Percentiles rank a stretch among this genome's conserved stretches.
phyloP scores from a whole-genome alignment of 2,329 filamentous ascomycete species.

The Phoma herbarum region DNA sequence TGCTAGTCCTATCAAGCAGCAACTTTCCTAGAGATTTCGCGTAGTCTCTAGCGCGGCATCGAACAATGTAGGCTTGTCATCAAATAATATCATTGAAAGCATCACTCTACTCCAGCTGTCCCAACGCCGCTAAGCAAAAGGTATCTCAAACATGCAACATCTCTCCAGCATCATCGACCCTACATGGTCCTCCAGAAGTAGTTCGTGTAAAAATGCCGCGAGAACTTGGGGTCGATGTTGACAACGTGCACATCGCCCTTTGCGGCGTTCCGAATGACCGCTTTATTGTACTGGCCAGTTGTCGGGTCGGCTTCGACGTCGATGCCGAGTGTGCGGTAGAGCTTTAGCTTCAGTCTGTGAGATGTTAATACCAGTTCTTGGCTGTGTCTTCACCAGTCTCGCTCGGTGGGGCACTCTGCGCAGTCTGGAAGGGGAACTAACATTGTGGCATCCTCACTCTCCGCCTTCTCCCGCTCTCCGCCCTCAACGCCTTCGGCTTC shows the following conservation, averaged over 20 bases:
- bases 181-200: slow-evolving; percentile 93
- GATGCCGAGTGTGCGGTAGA: slow-evolving; percentile 90
- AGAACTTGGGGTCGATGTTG: slow-evolving; percentile 92
- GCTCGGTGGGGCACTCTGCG: too few species aligned
- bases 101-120: background rate
- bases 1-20: too few species aligned
- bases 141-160: slow-evolving; percentile 8
- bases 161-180: background rate
- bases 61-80: background rate
- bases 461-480: slow-evolving; percentile 60
- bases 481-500: slow-evolving; percentile 90
- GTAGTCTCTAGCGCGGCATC: too few species aligned
- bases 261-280: slow-evolving; percentile 82
- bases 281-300: slow-evolving; percentile 84
- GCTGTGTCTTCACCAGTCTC: background rate
- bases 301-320: slow-evolving; percentile 80
- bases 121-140: slow-evolving; percentile 14
- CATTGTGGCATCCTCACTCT: slow-evolving; percentile 59
- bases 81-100: background rate
- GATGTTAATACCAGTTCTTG: background rate
- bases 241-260: slow-evolving; percentile 95
- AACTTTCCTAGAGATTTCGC: too few species aligned
- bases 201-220: slow-evolving; percentile 89
- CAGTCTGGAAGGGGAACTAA: slow-evolving; percentile 41
- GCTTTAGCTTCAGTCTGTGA: slow-evolving; percentile 77